Base-by-base conservation (phyloP, 176 grass and related monocot genomes). In the Aegilops bicornis region DNA sequence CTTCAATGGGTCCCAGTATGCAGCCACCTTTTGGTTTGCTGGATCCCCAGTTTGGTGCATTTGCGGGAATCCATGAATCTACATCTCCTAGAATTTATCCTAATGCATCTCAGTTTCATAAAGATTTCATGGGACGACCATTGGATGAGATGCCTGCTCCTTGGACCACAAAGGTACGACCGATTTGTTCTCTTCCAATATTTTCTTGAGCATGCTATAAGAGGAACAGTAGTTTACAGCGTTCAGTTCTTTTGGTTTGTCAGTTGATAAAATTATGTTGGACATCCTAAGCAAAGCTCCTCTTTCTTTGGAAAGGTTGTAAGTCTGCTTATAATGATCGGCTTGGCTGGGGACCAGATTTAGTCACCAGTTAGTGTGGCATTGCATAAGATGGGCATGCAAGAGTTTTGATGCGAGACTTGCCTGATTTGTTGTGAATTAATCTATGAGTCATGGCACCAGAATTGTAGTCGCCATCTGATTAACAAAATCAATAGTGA, bases 1-100 rank as follows among this genome's bases (percentile, higher is more conserved):
- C 86, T 86, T 59, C 85, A 76, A 14, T 81, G 40, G 86, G 86
- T 73, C 84, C 89, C 79, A 90, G 85, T 52, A 79, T 88, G 80
- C 86, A 62, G 33, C 90, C 83, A 63, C 69, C 86, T 92, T 93
- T 95, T 89, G 84, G 89, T 87, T 81, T 85, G 61, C 54, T 89
- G 76, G 87, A 95, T 76, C 69, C 90, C 85, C 90, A 88, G 36
- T 89, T 96, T 94, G 97, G 85, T 73, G 70, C 93, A 22, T 92
- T 81, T 82, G 60, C 71, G 35, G 91, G 89, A 86, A 93, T 73
- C 32, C 85, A 89, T 77, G 91, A 90, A 84, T 82, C 89, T 40
- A 66, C 82, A 81, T 92, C 93, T 62, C 87, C 83, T 43, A 89
- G 84, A 75, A 42, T 88, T 64, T 85, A 64, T 69, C 64, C 86